Evolutionary conservation across 805 yeast species (phyloP), one percentile per base, ranked within the genome.

Genomic region (Kregervanrija fluxuum): DNA sequence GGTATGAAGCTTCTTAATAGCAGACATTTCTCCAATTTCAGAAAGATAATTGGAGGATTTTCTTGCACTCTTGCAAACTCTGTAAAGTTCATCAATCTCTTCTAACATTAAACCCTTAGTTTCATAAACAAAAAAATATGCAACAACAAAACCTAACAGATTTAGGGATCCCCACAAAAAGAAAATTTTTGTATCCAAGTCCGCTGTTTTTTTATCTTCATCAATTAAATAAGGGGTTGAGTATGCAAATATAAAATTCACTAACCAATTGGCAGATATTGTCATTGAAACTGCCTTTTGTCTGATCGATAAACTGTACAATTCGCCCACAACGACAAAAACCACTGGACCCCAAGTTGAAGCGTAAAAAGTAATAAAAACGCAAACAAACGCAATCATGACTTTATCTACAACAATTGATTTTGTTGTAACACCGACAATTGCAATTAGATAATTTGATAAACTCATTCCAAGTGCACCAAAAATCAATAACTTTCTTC

Each of bases 331-430:
- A 28, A 77, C 64, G 16, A 79, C 93, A 93, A 93, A 85, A 13
- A 76, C 80, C 32, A 77, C 74, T 11, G 91, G 91, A 52, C 91
- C 95, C 93, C 93, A 85, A 4, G 88, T 75, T 8, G 86, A 71
- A 1, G 93, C 89, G 62, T 82, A 85, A 42, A 81, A 77, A 2
- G 87, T 85, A 55, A 85, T 85, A 55, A 85, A 85, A 2, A 75
- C 48, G 58, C 91, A 85, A 22, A 84, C 79, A 60, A 85, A 78
- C 4, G 77, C 74, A 48, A 78, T 68, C 78, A 77, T 73, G 13
- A 77, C 68, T 50, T 75, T 77, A 49, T 74, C 71, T 2, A 77
- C 75, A 42, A 68, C 64, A 4, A 72, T 65, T 4, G 77, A 67
- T 46, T 71, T 60, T 1, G 73, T 64, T 1, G 73, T 65, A 9